Base-by-base conservation (phyloP, 306 rosid genomes). In the Trifolium dubium region DNA sequence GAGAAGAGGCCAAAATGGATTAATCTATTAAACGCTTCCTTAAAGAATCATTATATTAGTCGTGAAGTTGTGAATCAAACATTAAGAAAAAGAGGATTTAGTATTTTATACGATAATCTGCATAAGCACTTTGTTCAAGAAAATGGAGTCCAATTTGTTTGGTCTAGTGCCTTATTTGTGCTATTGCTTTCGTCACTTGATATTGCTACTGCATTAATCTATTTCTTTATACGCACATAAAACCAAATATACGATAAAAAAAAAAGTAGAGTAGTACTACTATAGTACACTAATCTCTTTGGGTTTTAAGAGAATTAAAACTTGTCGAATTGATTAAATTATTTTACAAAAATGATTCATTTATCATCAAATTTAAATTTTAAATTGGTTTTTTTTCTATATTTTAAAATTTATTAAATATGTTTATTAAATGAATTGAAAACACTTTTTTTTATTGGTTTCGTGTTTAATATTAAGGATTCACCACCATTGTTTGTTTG, bases 151-250 rank as follows among this genome's bases (percentile, higher is more conserved):
- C 39, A 75, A 69, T 77, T 69, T 75, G 73, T 40, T 79, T 77
- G 77, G 80, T 23, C n/a, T 47, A 75, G 77, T 73, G 71, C 77
- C 79, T 72, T 64, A 39, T 61, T 69, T 63, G 39, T 46, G 76
- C 80, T 69, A 29, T 39, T 74, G 88, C 89, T 74, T 64, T 80
- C 90, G 86, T 87, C 95, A 85, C 73, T 77, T 30, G 62, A 47
- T 49, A 49, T 23, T 50, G 46, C 64, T 35, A 14, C 32, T 35
- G 8, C 40, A 49, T 51, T 54, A 32, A 0, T 32, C 39, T 64
- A 54, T 51, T 62, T 47, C 1, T 40, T 76, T 78, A 80, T 68
- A 64, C 23, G 18, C 44, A 64, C 77, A 67, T 35, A 11, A 72
- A 73, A 54, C 18, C 77, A 60, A 77, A 71, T 40, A 77, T 67